Evolutionary conservation across 176 grass and related monocot species (phyloP), one percentile per base, ranked within the genome.

Genomic region (Phyllostachys edulis): DNA sequence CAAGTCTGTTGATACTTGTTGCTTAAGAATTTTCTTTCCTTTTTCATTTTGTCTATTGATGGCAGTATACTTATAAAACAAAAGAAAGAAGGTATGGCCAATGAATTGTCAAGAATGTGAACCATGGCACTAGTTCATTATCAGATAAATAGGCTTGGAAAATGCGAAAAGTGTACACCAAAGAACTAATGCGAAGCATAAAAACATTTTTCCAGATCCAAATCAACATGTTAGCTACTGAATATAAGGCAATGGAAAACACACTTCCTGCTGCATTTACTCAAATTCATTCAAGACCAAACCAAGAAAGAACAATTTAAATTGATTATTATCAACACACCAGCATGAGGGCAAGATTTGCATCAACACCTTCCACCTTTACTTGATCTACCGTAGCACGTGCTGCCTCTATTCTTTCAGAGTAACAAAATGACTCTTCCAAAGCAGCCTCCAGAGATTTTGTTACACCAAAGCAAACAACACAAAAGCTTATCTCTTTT

Each of bases 301-400:
- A 11, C 14, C 21, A 78, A 71, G 44, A 79, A 68, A 69, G 27
- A 69, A 61, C 18, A 80, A 47, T 61, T 74, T 38, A 71, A 85
- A 71, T 44, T 72, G 42, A 63, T 78, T 76, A 67, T 81, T 23
- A 72, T 57, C 44, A 54, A 66, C 41, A 67, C 63, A 97, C 94
- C 92, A 90, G 89, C 87, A 92, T 92, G 36, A 97, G 74, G 76
- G 89, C 87, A 68, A 97, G 34, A 86, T 97, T 97, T 89, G 88
- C 89, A 76, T 92, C 86, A 40, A 97, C 69, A 38, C 89, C 90
- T 83, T 94, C 91, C 70, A 94, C 83, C 89, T 92, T 97, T 77
- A 97, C 85, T 85, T 94, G 82, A 89, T 97, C 80, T 4, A 92
- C 59, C 11, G 94, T 90, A 65, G 94, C 94, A 77, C 86, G 86